Percentiles rank a stretch among this genome's conserved stretches.
Evolutionary conservation across 2,329 filamentous ascomycete genomes (phyloP).

Genomic region (Venturia carpophila): DNA sequence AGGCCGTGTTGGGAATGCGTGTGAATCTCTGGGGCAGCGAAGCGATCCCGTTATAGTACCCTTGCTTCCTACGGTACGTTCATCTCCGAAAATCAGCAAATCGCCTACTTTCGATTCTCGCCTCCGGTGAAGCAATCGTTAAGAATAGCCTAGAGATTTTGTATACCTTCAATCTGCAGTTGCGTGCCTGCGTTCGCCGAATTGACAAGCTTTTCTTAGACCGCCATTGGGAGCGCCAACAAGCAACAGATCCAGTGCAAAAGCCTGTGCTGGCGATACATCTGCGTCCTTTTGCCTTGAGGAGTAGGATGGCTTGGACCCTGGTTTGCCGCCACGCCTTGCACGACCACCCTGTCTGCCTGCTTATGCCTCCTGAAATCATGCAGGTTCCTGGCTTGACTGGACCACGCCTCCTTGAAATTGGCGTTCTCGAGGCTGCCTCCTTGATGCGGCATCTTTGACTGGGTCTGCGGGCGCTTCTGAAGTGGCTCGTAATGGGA

Average conservation of each 20-base stretch:
- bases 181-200: not conserved
- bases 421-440: not conserved
- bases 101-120: not conserved
- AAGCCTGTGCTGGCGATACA: no score
- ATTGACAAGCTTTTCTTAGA: not conserved
- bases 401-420: not conserved
- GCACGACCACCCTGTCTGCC: not conserved
- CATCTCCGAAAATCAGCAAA: not conserved
- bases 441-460: not conserved
- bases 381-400: slow-evolving; percentile 1
- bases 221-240: not conserved
- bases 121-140: not conserved
- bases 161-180: not conserved
- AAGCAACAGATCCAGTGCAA: not conserved
- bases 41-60: not conserved
- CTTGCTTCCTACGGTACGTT: not conserved
- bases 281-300: not conserved
- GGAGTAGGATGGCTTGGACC: not conserved
- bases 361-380: slow-evolving; percentile 2
- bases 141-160: not conserved
- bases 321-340: not conserved
- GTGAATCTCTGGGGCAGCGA: not conserved
- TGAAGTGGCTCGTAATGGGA: not conserved
- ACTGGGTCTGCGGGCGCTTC: not conserved
- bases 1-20: not conserved